Conservation (phyloP, 140 eudicot species). For the Bidens hawaiensis region DNA sequence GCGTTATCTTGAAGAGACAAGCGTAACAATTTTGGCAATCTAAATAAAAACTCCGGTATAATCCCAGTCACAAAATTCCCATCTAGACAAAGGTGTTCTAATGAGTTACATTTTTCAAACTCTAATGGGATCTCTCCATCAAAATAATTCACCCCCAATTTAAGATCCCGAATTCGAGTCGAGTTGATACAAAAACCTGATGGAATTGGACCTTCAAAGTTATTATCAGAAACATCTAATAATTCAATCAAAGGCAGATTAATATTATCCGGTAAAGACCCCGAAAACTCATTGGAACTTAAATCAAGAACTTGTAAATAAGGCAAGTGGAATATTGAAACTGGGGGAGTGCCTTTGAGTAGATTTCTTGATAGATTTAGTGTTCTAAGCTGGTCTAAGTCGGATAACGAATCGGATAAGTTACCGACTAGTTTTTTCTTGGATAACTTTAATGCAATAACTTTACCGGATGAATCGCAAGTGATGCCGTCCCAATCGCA, state of each 20-base stretch:
- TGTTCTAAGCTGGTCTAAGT: slow-evolving; percentile 41
- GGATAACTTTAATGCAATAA: slow-evolving; percentile 36
- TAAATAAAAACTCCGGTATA: slow-evolving; percentile 51
- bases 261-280: slow-evolving; percentile 24
- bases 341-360: slow-evolving; percentile 36
- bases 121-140: slow-evolving; percentile 36
- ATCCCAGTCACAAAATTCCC: slow-evolving; percentile 42
- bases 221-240: slow-evolving; percentile 49
- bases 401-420: slow-evolving; percentile 35
- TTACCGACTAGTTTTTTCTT: slow-evolving; percentile 32
- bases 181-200: slow-evolving; percentile 42
- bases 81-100: slow-evolving; percentile 45
- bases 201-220: slow-evolving; percentile 32
- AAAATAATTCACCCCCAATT: slow-evolving; percentile 37
- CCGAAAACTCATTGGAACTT: slow-evolving; percentile 35
- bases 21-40: slow-evolving; percentile 26
- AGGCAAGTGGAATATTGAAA: slow-evolving; percentile 29
- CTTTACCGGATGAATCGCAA: slow-evolving; percentile 49
- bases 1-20: slow-evolving; percentile 42
- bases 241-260: slow-evolving; percentile 39
- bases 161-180: slow-evolving; percentile 31
- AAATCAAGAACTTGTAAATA: slow-evolving; percentile 47
- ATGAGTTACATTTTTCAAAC: slow-evolving; percentile 34
- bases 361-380: slow-evolving; percentile 53
- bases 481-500: slow-evolving; percentile 62